Evolutionary conservation across 2,329 filamentous ascomycete species (phyloP).

Genomic region (Lecanicillium sp.): DNA sequence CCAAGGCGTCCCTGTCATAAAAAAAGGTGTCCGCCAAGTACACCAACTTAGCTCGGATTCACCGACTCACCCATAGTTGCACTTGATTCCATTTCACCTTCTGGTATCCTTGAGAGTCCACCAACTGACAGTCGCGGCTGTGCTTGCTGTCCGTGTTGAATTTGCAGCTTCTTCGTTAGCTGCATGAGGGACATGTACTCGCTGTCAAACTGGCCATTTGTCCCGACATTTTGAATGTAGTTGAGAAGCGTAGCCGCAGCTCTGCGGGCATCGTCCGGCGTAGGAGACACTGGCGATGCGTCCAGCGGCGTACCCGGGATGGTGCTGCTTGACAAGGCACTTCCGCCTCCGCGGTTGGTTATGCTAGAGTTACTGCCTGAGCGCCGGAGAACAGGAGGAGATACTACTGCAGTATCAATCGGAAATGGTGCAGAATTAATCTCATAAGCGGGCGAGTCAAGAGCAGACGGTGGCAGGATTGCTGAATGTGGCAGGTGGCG

Average conservation of each 20-base stretch:
- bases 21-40: too few relatives aligned
- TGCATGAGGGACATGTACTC: constrained; percentile 74
- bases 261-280: constrained; percentile 76
- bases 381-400: constrained; percentile 25
- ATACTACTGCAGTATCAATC: constrained; percentile 35
- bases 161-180: constrained; percentile 76
- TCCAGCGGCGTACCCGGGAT: neutral
- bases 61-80: too few relatives aligned
- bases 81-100: constrained; percentile 41
- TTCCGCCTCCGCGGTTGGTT: constrained; percentile 11
- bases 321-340: neutral
- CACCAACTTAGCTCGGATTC: too few relatives aligned
- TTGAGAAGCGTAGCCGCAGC: constrained; percentile 75
- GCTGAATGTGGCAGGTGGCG: constrained; percentile 36
- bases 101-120: constrained; percentile 47
- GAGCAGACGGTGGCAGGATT: constrained; percentile 41
- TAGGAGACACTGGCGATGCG: constrained; percentile 52
- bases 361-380: constrained; percentile 29
- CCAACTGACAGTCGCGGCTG: constrained; percentile 29
- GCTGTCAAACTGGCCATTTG: constrained; percentile 59
- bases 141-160: constrained; percentile 44
- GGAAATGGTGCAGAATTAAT: constrained; percentile 32
- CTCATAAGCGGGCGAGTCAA: constrained; percentile 45
- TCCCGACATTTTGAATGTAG: constrained; percentile 68
- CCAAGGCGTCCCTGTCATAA: too few relatives aligned